Evolutionary conservation across 192 early-diverging fungal species (phyloP).

Genomic region (Podila epigama): DNA sequence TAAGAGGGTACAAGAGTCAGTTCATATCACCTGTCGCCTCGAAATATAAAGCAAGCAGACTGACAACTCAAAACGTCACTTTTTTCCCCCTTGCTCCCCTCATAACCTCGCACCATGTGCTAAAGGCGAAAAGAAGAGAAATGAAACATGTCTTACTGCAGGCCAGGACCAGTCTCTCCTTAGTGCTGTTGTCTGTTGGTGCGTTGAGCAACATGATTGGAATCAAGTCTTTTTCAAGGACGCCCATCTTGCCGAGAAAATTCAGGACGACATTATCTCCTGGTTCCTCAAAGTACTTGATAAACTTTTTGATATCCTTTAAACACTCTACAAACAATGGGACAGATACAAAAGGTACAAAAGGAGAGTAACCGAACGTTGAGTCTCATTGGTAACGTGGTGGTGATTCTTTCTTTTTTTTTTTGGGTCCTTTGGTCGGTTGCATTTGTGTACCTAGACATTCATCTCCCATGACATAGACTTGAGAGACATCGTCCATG

Average conservation of each 20-base stretch:
- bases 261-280: constrained; percentile 65
- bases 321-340: constrained; percentile 67
- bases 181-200: constrained; percentile 23
- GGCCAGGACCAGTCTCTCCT: constrained; percentile 56
- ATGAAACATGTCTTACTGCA: constrained; percentile 50
- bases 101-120: background rate
- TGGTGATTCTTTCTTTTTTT: too few species aligned
- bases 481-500: constrained; percentile 47
- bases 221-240: constrained; percentile 80
- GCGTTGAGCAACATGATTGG: constrained; percentile 69
- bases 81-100: background rate
- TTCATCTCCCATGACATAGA: constrained; percentile 85
- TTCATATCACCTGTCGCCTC: too few species aligned
- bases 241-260: constrained; percentile 77
- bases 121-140: background rate
- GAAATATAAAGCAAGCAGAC: too few species aligned
- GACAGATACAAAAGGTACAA: too few species aligned
- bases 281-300: constrained; percentile 76
- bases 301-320: constrained; percentile 86
- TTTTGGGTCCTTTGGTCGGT: too few species aligned
- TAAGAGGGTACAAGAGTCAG: background rate
- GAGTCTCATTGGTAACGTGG: too few species aligned
- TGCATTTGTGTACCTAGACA: constrained; percentile 82
- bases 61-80: too few species aligned
- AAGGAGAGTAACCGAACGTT: too few species aligned